Evolutionary conservation across 495 filamentous ascomycete genomes (phyloP).

Genomic region (Parmelia sp.): DNA sequence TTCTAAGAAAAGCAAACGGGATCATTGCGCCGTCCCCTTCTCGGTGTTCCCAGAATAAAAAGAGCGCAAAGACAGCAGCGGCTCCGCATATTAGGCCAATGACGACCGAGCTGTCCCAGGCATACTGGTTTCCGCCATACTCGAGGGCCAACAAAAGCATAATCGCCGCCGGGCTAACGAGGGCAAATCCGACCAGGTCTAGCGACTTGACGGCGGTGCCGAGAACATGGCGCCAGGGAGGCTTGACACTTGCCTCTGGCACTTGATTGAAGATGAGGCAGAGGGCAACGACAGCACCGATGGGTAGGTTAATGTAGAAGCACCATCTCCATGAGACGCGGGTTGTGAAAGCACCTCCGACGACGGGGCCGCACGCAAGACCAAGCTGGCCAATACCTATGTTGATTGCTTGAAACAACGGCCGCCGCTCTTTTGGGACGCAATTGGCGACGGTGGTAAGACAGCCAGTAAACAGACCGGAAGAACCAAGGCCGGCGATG

Average conservation of each 20-base stretch:
- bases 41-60: conserved; percentile 42
- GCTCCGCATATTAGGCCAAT: conserved; percentile 50
- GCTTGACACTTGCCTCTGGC: conserved; percentile 40
- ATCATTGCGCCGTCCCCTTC: conserved; percentile 49
- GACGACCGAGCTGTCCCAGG: conserved; percentile 43
- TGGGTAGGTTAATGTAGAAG: conserved; percentile 61
- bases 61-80: conserved; percentile 39
- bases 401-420: conserved; percentile 26
- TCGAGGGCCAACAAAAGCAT: conserved; percentile 48
- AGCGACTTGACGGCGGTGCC: conserved; percentile 32
- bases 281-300: conserved; percentile 48
- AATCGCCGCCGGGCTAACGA: conserved; percentile 41
- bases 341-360: conserved; percentile 55
- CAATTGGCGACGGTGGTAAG: conserved; percentile 45
- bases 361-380: conserved; percentile 44
- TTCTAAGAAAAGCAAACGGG: conserved; percentile 32
- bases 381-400: conserved; percentile 37
- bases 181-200: conserved; percentile 41
- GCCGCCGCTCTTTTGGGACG: conserved; percentile 42
- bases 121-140: conserved; percentile 35
- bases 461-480: conserved; percentile 47
- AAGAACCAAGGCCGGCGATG: conserved; percentile 38
- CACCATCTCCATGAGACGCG: conserved; percentile 52
- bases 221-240: conserved; percentile 34
- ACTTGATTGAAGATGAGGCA: conserved; percentile 45